phyloP scores from a whole-genome alignment of 2,329 filamentous ascomycete species.

The Triangularia verruculosa region DNA sequence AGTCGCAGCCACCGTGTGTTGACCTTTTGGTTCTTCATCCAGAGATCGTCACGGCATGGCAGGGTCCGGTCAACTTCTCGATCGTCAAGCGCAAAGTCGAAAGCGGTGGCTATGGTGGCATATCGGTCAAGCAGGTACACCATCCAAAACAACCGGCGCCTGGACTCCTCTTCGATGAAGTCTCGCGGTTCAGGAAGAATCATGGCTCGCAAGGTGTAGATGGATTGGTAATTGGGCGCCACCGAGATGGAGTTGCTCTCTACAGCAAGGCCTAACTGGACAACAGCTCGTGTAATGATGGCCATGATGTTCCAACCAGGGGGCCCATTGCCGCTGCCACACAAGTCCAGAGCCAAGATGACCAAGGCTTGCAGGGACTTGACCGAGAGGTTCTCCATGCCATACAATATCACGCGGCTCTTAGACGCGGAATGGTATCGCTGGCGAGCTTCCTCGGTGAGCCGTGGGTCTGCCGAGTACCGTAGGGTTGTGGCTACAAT shows the following conservation, averaged over 20 bases:
- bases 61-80: conserved; percentile 84
- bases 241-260: conserved; percentile 78
- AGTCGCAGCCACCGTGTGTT: conserved; percentile 79
- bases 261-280: conserved; percentile 81
- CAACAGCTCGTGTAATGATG: conserved; percentile 81
- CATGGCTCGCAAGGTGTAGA: conserved; percentile 84
- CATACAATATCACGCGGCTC: conserved; percentile 81
- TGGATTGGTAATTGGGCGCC: conserved; percentile 76
- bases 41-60: conserved; percentile 84
- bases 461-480: conserved; percentile 72
- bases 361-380: conserved; percentile 84
- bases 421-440: conserved; percentile 80
- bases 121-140: conserved; percentile 88
- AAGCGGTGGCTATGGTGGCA: conserved; percentile 85
- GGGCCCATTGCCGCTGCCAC: conserved; percentile 83
- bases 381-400: conserved; percentile 85
- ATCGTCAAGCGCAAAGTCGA: conserved; percentile 86
- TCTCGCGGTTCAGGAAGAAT: conserved; percentile 78
- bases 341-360: conserved; percentile 79
- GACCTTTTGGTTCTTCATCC: conserved; percentile 77
- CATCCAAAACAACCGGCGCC: conserved; percentile 88
- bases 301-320: conserved; percentile 91
- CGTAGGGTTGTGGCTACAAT: conserved; percentile 86
- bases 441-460: conserved; percentile 69
- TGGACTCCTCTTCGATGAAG: conserved; percentile 86